These are phyloP conservation scores for Digitaria exilis DNA, from an alignment of 202 grass and related monocot species.

Conservation along the genomic window DNA sequence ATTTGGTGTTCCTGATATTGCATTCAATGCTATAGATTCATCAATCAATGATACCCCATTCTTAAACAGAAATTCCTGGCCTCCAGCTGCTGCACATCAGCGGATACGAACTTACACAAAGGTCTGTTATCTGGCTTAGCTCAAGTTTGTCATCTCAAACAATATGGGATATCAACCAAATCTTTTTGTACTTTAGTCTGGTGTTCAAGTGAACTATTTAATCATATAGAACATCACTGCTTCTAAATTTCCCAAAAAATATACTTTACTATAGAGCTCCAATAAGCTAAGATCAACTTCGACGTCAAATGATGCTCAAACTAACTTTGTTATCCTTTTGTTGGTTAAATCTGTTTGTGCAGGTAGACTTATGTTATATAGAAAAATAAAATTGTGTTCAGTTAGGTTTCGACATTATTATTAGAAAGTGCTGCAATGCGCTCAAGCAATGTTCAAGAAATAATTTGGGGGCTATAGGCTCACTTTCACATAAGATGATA, in stretches of 20 bases:
- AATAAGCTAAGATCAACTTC: background rate
- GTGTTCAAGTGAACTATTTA: slow-evolving; percentile 21
- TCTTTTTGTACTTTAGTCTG: background rate
- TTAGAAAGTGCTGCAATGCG: background rate
- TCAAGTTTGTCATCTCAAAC: slow-evolving; percentile 6
- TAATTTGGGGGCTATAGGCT: background rate
- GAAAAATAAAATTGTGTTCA: slow-evolving; percentile 4
- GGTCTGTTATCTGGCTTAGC: slow-evolving; percentile 52
- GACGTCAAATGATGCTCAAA: slow-evolving; percentile 21
- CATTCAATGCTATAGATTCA: slow-evolving; percentile 84
- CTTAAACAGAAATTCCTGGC: slow-evolving; percentile 62
- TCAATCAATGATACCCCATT: slow-evolving; percentile 63
- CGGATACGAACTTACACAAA: slow-evolving; percentile 92
- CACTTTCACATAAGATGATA: slow-evolving; percentile 13
- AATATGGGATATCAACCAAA: background rate
- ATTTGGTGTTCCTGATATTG: slow-evolving; percentile 77
- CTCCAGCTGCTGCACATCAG: slow-evolving; percentile 59
- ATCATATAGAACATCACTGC: background rate
- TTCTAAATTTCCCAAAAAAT: background rate
- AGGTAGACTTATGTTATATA: slow-evolving; percentile 8
- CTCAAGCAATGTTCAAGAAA: background rate
- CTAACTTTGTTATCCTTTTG: background rate
- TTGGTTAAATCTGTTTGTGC: background rate
- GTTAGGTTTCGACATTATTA: slow-evolving; percentile 9
- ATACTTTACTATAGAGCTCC: background rate